Evolutionary conservation across 2,329 filamentous ascomycete species (phyloP).

Genomic region (Arthrobotrys sphaeroides): DNA sequence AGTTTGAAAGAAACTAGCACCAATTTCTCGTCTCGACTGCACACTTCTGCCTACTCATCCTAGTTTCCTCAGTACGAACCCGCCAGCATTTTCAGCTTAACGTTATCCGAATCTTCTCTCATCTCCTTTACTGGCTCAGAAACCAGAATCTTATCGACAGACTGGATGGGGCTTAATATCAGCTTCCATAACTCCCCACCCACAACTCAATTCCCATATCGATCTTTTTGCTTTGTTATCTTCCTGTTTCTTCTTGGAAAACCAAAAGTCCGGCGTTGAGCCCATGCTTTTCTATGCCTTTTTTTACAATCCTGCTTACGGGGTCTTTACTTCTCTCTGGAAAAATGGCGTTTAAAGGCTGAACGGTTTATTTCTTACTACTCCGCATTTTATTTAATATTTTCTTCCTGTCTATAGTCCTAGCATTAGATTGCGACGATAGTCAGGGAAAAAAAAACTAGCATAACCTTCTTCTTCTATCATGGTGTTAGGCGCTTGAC

Average conservation of each 20-base stretch:
- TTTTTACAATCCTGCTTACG: neutral
- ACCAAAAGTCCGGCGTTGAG: constrained; percentile 44
- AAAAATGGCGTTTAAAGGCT: constrained; percentile 39
- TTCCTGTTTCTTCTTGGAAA: neutral
- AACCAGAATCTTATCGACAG: neutral
- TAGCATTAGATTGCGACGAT: constrained; percentile 18
- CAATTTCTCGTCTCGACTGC: neutral
- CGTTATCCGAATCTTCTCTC: neutral
- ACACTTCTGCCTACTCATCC: no score
- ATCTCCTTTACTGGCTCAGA: neutral
- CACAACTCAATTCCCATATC: neutral
- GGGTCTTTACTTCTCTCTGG: constrained; percentile 24
- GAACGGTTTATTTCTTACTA: constrained; percentile 5
- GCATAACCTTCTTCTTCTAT: constrained; percentile 21
- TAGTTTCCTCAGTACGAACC: no score
- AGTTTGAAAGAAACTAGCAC: no score
- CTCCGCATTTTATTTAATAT: constrained; percentile 16
- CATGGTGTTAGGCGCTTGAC: constrained; percentile 27
- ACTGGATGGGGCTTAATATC: neutral
- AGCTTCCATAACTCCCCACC: neutral
- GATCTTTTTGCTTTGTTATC: neutral
- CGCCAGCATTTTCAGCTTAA: neutral
- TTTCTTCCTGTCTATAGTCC: neutral
- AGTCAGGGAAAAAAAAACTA: neutral
- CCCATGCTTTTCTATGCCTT: neutral